phyloP scores from a whole-genome alignment of 2,329 filamentous ascomycete species.

The Myriosclerotinia duriaeana region DNA sequence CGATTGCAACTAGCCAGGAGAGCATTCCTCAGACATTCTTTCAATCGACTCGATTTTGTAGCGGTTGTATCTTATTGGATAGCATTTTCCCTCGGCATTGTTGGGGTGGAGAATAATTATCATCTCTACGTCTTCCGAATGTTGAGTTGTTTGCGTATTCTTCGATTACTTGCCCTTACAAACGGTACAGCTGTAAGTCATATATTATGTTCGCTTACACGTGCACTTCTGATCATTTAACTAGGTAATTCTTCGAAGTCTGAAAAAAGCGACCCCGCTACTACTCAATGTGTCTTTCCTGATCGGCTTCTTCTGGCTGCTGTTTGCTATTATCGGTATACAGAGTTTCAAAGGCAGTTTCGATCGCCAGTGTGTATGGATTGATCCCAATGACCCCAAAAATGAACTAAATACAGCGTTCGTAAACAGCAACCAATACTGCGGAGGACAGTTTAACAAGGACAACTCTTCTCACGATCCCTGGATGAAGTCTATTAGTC shows the following conservation, averaged over 20 bases:
- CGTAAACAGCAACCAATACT: conserved; percentile 70
- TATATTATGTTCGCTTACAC: conserved; percentile 1
- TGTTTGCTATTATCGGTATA: conserved; percentile 95
- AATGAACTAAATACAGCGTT: conserved; percentile 53
- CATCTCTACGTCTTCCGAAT: conserved; percentile 92
- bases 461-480: conserved; percentile 57
- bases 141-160: conserved; percentile 90
- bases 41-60: conserved; percentile 92
- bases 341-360: conserved; percentile 92
- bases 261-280: conserved; percentile 92
- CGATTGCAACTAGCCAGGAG: conserved; percentile 82
- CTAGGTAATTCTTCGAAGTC: conserved; percentile 85
- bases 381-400: conserved; percentile 60
- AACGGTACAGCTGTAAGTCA: conserved; percentile 81
- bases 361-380: conserved; percentile 74
- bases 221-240: conserved; percentile 12
- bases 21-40: conserved; percentile 90
- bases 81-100: conserved; percentile 71
- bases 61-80: conserved; percentile 97
- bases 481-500: conserved; percentile 58
- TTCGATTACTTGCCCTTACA: conserved; percentile 86
- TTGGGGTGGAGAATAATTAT: conserved; percentile 64
- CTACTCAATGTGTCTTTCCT: conserved; percentile 92
- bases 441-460: conserved; percentile 75
- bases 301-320: conserved; percentile 94